Evolutionary conservation across 768 basidiomycete genomes (phyloP), one percentile per base, ranked within the genome.

Genomic region (Pulveroboletus sp.): DNA sequence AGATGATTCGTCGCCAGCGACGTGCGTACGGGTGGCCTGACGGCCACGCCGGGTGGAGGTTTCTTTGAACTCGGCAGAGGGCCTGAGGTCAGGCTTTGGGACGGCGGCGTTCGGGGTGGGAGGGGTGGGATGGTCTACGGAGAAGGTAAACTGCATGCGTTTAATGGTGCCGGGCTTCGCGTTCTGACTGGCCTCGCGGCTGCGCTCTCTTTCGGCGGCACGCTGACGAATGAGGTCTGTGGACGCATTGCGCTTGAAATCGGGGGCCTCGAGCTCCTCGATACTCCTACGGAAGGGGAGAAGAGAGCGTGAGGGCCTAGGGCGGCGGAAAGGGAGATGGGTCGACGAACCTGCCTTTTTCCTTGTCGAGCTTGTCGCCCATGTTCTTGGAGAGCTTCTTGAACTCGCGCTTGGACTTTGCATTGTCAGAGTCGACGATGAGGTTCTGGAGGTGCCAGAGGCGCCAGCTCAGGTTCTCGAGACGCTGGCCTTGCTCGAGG

Each of bases 301-400:
- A n/a, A 21, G 17, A n/a, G 6, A 3, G 8, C 0, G 48, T 59
- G 31, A 63, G 59, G 55, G 55, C 30, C 47, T 3, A 47, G 62
- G 54, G 63, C 15, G 43, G 46, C 12, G 31, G 35, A 26, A 24
- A 7, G 32, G 32, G 27, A 32, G 39, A 44, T 6, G 30, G 28
- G n/a, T n/a, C n/a, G 35, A 79, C 88, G 56, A 44, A 90, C 90
- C 87, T 72, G 64, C 90, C 90, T 72, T 91, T 92, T 73, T 93
- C 90, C 73, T 89, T 90, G 77, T 93, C 90, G 60, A 93, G 76
- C 69, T 89, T 91, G 74, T 93, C 90, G 56, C 90, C 81, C 91
- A 93, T 93, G 66, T 71, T 80, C 70, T 86, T 89, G 60, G 86
- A 87, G 48, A 93, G 81, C 61, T 89, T 90, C 74, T 85, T 88